phyloP scores from a whole-genome alignment of 768 basidiomycete genomes.

The Leccinum variicolor region DNA sequence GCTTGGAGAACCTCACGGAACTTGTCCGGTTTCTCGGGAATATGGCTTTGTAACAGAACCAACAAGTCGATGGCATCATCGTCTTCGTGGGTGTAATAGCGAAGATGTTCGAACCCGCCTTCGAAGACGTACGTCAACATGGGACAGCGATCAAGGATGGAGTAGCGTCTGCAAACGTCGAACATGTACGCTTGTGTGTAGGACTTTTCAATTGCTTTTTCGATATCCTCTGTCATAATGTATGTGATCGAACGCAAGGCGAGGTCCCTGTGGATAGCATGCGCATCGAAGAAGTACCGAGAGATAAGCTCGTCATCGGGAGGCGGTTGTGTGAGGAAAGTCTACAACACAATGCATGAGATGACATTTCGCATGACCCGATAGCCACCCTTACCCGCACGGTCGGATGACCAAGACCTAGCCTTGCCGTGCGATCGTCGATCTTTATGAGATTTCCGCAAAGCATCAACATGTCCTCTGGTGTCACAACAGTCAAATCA shows the following conservation, averaged over 20 bases:
- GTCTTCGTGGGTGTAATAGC: slow-evolving; percentile 25
- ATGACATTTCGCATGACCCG: background rate
- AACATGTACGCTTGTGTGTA: slow-evolving; percentile 24
- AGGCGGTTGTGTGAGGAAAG: slow-evolving; percentile 21
- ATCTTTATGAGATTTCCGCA: slow-evolving; percentile 28
- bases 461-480: slow-evolving; percentile 23
- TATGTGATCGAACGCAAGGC: slow-evolving; percentile 29
- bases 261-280: slow-evolving; percentile 24
- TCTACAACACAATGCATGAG: slow-evolving; percentile 10
- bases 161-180: slow-evolving; percentile 24
- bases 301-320: slow-evolving; percentile 9
- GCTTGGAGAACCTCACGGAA: slow-evolving; percentile 22
- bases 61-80: slow-evolving; percentile 24
- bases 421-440: slow-evolving; percentile 17
- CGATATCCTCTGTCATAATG: slow-evolving; percentile 23
- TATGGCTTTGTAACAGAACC: slow-evolving; percentile 15
- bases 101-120: slow-evolving; percentile 26
- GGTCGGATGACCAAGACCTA: slow-evolving; percentile 22
- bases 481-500: slow-evolving; percentile 22
- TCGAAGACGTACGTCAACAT: slow-evolving; percentile 30
- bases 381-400: slow-evolving; percentile 17
- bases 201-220: slow-evolving; percentile 21
- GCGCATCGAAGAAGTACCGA: slow-evolving; percentile 22
- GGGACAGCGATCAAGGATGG: slow-evolving; percentile 23
- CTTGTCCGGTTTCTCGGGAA: slow-evolving; percentile 21